Evolutionary conservation across 805 yeast genomes (phyloP).

Genomic region (Zygosaccharomyces rouxii): DNA sequence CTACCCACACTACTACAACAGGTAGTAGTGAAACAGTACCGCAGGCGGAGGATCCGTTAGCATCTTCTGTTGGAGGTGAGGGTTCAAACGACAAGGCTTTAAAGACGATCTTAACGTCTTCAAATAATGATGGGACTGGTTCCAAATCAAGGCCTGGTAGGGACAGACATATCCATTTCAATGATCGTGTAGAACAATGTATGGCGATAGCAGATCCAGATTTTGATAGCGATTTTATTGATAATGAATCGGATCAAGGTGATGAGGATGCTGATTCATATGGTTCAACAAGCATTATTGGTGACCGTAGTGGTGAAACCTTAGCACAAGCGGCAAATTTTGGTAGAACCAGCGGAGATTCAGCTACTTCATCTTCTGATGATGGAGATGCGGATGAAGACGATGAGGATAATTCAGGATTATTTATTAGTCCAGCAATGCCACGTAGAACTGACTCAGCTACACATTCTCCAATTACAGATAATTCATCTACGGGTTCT

Average conservation of each 20-base stretch:
- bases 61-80: conserved; percentile 1
- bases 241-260: conserved; percentile 7
- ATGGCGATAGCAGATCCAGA: conserved; percentile 51
- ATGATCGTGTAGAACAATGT: conserved; percentile 92
- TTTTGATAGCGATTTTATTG: conserved; percentile 19
- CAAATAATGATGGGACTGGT: conserved; percentile 6
- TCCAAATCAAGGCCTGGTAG: conserved; percentile 12
- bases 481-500: conserved; percentile 26
- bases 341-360: neutral
- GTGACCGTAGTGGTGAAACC: conserved; percentile 4
- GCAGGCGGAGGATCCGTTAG: conserved; percentile 2
- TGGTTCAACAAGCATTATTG: conserved; percentile 9
- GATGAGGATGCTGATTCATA: conserved; percentile 35
- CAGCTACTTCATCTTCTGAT: conserved; percentile 13
- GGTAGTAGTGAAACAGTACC: neutral
- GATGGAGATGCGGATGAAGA: conserved; percentile 28
- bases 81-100: neutral
- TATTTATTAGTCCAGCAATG: conserved; percentile 33
- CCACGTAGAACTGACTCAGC: conserved; percentile 29
- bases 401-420: conserved; percentile 34
- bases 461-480: conserved; percentile 26
- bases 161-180: conserved; percentile 78
- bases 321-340: neutral
- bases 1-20: neutral
- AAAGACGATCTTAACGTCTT: conserved; percentile 8